A percentile compares a stretch with the other conserved stretches of the same genome.
Conservation (phyloP, 2,329 filamentous ascomycete species). For the Ophiobolus disseminans region DNA sequence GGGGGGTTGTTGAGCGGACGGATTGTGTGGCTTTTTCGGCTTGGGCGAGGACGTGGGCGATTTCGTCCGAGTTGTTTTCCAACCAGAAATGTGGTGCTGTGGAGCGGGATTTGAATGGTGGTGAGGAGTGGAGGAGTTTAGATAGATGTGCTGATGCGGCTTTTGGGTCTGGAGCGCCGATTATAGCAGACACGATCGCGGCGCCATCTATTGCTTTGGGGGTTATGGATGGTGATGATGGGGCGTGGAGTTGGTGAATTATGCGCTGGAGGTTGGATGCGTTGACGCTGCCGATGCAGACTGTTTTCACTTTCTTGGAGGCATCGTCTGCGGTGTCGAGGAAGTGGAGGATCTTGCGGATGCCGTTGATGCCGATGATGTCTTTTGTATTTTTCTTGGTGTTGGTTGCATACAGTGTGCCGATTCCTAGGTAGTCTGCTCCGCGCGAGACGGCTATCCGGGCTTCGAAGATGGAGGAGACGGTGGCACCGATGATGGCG, state of each 20-base stretch:
- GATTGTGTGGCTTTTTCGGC: conserved; percentile 60
- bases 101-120: conserved; percentile 33
- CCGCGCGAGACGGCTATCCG: conserved; percentile 73
- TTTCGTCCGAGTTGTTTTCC: conserved; percentile 23
- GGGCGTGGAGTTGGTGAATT: conserved; percentile 69
- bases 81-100: conserved; percentile 24
- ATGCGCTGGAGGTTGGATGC: conserved; percentile 76
- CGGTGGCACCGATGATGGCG: conserved; percentile 88
- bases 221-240: conserved; percentile 25
- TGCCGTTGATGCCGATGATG: conserved; percentile 76
- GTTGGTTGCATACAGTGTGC: conserved; percentile 82
- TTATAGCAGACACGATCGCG: conserved; percentile 88
- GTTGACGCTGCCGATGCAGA: conserved; percentile 91
- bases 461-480: conserved; percentile 77
- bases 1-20: conserved; percentile 69
- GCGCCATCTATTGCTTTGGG: conserved; percentile 76
- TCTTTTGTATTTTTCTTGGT: conserved; percentile 88
- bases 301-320: conserved; percentile 56
- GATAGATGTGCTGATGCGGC: conserved; percentile 67
- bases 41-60: conserved; percentile 17
- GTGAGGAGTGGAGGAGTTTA: conserved; percentile 57
- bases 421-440: conserved; percentile 91
- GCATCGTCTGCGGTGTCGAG: conserved; percentile 56
- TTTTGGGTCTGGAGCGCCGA: conserved; percentile 73
- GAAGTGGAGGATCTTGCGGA: conserved; percentile 68